These are phyloP conservation scores for Trichosporon coremiiforme DNA, from an alignment of 1,284 basidiomycete species.

Conservation along the genomic window DNA sequence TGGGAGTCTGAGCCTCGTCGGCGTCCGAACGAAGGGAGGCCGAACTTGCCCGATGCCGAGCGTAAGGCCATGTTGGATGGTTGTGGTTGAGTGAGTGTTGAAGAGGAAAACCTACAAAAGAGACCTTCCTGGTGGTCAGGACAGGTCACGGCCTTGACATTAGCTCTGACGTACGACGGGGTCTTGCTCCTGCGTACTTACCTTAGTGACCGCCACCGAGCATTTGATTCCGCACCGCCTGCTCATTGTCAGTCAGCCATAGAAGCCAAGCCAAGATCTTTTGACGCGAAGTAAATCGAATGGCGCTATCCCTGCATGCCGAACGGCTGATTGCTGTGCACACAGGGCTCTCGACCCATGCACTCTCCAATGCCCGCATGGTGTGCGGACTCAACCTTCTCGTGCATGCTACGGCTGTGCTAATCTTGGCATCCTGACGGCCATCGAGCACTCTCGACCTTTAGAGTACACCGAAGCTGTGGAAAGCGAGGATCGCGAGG, in stretches of 20 bases:
- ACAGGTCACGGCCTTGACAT: constrained; percentile 1
- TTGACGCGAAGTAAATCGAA: constrained; percentile 13
- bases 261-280: constrained; percentile 1
- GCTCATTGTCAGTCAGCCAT: background rate
- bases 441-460: background rate
- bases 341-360: background rate
- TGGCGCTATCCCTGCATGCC: constrained; percentile 9
- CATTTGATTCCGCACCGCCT: background rate
- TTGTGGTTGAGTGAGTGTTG: background rate
- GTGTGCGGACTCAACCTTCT: background rate
- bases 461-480: background rate
- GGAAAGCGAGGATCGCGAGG: background rate
- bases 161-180: constrained; percentile 17
- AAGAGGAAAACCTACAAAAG: background rate
- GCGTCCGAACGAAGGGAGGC: constrained; percentile 41
- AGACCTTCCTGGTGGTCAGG: background rate
- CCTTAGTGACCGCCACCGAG: background rate
- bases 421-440: too few species aligned
- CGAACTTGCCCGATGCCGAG: constrained; percentile 49
- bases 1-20: constrained; percentile 27
- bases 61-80: constrained; percentile 40
- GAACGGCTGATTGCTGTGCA: constrained; percentile 6
- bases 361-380: background rate
- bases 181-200: background rate
- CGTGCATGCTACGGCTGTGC: background rate